Base-by-base conservation (phyloP, 768 basidiomycete species). In the Candolleomyces aberdarensis region DNA sequence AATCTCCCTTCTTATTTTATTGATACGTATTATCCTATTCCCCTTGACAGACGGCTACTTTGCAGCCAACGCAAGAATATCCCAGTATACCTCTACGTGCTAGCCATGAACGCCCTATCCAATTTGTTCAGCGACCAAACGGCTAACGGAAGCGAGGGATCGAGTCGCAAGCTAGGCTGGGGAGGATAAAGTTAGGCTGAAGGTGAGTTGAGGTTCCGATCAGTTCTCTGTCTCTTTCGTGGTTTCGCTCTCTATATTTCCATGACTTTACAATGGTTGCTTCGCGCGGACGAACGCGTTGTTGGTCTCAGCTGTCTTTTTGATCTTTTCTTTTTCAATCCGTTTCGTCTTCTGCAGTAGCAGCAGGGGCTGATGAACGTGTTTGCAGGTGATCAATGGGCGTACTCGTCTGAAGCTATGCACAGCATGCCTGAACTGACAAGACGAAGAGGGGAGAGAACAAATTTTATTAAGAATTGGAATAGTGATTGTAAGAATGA, bases 401-500 rank as follows among this genome's bases (percentile, higher is more conserved):
- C 87, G 9, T 93, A 93, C 70, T 87, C 88, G 3, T 87, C 91
- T 64, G 87, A 89, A 47, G 88, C 90, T 5, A 83, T 91, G 17
- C 91, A 92, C 57, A 85, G 89, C 61, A 70, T 91, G 3, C 79
- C 84, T 4, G 83, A 77, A 9, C 75, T 93, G 17, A 85, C 91
- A 19, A 73, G 81, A 58, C 76, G 75, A 56, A 81, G 86, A 57
- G 91, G 92, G 14, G 91, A 92, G 0, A 84, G 86, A 17, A 71
- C 69, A 31, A 79, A 72, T 19, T 92, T 94, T 62, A 83, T 92
- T 6, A 65, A 75, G 56, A 89, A 87, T 63, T 68, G 88, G 0
- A 89, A 92, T 65, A 93, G 93, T 65, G 85, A 90, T 63, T 91
- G 92, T 63, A 87, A 85, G 1, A 94, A 93, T 64, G 92, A 93